Percentiles rank a stretch among this genome's conserved stretches.
phyloP scores from a whole-genome alignment of 2,329 filamentous ascomycete genomes.

The Botrytis aclada region DNA sequence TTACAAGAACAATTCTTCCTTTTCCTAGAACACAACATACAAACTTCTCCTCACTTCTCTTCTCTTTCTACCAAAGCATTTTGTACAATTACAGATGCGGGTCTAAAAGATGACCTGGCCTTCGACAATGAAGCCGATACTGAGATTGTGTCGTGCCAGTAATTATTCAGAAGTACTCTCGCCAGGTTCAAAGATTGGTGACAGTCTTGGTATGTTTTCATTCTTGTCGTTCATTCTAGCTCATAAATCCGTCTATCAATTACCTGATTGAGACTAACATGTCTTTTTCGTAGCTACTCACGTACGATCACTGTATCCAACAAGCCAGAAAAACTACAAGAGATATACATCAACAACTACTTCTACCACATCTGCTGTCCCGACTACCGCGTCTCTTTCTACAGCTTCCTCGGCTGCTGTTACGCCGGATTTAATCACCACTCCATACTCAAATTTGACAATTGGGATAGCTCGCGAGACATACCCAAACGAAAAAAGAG shows the following conservation, averaged over 20 bases:
- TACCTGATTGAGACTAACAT: slow-evolving; percentile 8
- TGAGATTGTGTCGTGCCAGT: slow-evolving; percentile 16
- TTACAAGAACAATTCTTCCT: background rate
- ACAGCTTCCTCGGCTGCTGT: slow-evolving; percentile 13
- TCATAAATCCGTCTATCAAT: background rate
- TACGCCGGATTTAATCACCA: slow-evolving; percentile 20
- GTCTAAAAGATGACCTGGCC: slow-evolving; percentile 17
- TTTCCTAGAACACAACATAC: background rate
- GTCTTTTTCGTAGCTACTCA: background rate
- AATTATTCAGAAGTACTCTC: slow-evolving; percentile 1
- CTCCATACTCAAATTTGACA: slow-evolving; percentile 67
- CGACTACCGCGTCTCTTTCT: background rate
- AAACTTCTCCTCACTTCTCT: background rate
- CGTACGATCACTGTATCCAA: slow-evolving; percentile 1
- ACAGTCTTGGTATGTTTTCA: slow-evolving; percentile 12
- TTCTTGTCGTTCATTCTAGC: background rate
- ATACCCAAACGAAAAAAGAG: slow-evolving; percentile 75
- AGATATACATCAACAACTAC: slow-evolving; percentile 9
- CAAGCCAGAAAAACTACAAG: background rate
- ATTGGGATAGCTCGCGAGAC: slow-evolving; percentile 78
- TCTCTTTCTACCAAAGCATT: background rate
- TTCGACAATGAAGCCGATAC: slow-evolving; percentile 20
- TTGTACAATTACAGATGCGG: slow-evolving; percentile 14
- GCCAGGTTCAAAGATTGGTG: background rate
- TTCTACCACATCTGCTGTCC: background rate